These are phyloP conservation scores for Pseudevernia furfuracea DNA, from an alignment of 495 filamentous ascomycete genomes.

Conservation along the genomic window DNA sequence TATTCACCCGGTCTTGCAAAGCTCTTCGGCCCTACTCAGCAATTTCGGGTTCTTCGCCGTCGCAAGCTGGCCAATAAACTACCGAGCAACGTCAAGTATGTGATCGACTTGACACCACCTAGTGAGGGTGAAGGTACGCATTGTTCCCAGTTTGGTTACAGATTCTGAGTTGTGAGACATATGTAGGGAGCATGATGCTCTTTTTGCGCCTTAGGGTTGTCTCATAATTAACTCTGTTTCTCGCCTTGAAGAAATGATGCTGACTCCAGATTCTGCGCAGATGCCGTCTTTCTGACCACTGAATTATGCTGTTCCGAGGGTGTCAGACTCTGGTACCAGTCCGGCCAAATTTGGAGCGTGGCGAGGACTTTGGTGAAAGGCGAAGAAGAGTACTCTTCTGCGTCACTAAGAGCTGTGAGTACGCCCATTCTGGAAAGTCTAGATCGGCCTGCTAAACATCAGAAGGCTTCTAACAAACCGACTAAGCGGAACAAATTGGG, in stretches of 20 bases:
- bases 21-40: constrained; percentile 40
- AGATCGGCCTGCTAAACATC: constrained; percentile 11
- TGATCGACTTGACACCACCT: constrained; percentile 57
- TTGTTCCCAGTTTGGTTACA: neutral
- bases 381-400: constrained; percentile 30
- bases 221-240: neutral
- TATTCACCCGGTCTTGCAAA: constrained; percentile 43
- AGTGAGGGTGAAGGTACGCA: constrained; percentile 46
- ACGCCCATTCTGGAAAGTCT: constrained; percentile 8
- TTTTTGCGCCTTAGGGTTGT: neutral
- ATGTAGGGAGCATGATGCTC: neutral
- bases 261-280: neutral
- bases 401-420: neutral
- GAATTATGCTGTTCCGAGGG: constrained; percentile 50
- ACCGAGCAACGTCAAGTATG: constrained; percentile 40
- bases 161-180: neutral
- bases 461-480: constrained; percentile 14
- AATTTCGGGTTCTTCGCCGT: constrained; percentile 33
- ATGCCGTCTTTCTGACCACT: constrained; percentile 45
- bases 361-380: constrained; percentile 34
- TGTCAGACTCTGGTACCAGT: constrained; percentile 39
- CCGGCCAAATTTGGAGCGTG: constrained; percentile 41
- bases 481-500: neutral
- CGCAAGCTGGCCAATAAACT: constrained; percentile 31
- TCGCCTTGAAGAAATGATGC: neutral